Percentiles rank a stretch among this genome's conserved stretches.
phyloP scores from a whole-genome alignment of 2,329 filamentous ascomycete species.

The Talaromyces sp. region DNA sequence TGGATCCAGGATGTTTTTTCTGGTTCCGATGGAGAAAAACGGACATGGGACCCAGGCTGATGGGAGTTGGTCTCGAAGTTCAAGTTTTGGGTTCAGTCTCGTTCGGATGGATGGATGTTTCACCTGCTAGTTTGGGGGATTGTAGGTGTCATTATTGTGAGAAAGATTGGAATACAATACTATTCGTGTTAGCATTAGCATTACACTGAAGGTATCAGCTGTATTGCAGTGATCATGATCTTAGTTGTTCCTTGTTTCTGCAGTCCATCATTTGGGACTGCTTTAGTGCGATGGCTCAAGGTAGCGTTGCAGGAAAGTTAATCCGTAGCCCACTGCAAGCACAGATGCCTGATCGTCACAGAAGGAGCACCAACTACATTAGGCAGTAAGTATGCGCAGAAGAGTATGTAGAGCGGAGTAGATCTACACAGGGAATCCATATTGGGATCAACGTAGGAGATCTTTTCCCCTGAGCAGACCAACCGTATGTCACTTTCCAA shows the following conservation, averaged over 20 bases:
- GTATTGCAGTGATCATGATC: too few species aligned
- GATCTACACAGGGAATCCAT: not conserved
- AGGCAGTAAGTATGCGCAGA: not conserved
- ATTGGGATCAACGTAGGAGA: not conserved
- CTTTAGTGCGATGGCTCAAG: too few species aligned
- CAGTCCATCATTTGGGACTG: too few species aligned
- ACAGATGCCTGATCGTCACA: not conserved
- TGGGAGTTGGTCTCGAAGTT: too few species aligned
- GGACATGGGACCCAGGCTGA: not conserved
- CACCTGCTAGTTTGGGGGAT: too few species aligned
- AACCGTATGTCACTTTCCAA: too few species aligned
- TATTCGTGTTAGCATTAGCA: too few species aligned
- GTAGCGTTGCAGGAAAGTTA: too few species aligned
- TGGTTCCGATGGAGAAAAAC: not conserved
- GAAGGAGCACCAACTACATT: not conserved
- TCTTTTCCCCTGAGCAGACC: not conserved
- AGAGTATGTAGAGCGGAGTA: not conserved
- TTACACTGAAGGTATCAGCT: too few species aligned
- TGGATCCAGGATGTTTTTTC: conserved; percentile 1
- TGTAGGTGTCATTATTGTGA: too few species aligned
- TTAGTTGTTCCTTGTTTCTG: too few species aligned
- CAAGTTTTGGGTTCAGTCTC: not conserved
- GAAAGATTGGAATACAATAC: too few species aligned
- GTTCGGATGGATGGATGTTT: not conserved
- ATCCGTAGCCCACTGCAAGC: not conserved